Evolutionary conservation across 805 yeast species (phyloP).

Genomic region (Jamesozyma rosinii): DNA sequence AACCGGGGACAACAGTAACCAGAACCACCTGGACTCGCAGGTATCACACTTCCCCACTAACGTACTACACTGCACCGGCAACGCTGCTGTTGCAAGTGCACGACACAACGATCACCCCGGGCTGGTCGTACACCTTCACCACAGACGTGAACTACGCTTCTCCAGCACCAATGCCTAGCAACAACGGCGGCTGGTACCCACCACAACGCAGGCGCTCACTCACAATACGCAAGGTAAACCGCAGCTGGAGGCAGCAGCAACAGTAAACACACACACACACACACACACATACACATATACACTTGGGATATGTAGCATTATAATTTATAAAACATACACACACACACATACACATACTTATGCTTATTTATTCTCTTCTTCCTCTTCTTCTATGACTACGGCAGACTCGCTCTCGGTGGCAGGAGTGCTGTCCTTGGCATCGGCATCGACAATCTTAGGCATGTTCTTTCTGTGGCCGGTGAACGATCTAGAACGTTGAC

Average conservation of each 20-base stretch:
- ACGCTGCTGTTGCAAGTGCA: slow-evolving; percentile 26
- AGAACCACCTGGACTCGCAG: slow-evolving; percentile 55
- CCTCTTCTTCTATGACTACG: slow-evolving; percentile 7
- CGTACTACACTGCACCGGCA: slow-evolving; percentile 43
- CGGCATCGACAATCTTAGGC: slow-evolving; percentile 15
- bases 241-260: no score
- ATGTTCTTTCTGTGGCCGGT: slow-evolving; percentile 30
- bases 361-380: slow-evolving; percentile 5
- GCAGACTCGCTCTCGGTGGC: slow-evolving; percentile 7
- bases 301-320: no score
- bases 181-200: slow-evolving; percentile 44
- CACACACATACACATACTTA: no score
- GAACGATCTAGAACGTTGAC: slow-evolving; percentile 31
- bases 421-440: slow-evolving; percentile 2
- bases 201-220: not conserved
- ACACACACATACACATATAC: no score
- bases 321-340: no score
- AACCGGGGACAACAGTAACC: slow-evolving; percentile 68
- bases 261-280: no score
- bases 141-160: slow-evolving; percentile 61
- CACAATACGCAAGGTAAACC: not conserved
- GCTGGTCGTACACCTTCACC: slow-evolving; percentile 64
- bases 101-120: slow-evolving; percentile 70
- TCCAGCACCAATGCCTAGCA: slow-evolving; percentile 60
- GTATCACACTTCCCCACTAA: slow-evolving; percentile 58